phyloP scores from a whole-genome alignment of 2,329 filamentous ascomycete genomes.

The Fusarium liriodendri region DNA sequence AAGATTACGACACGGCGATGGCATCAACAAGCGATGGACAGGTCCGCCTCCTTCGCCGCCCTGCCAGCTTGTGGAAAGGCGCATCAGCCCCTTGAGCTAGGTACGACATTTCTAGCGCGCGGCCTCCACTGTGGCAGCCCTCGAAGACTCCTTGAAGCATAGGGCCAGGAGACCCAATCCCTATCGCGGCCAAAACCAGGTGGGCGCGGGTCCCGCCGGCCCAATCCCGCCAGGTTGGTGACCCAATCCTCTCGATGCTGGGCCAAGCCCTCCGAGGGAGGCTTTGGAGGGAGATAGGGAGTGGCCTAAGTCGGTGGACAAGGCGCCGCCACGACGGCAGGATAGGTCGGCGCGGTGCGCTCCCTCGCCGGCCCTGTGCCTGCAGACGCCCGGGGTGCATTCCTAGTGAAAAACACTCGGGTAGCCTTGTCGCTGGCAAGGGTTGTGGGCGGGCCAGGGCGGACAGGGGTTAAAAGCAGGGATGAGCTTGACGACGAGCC shows the following conservation, averaged over 20 bases:
- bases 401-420: slow-evolving; percentile 41
- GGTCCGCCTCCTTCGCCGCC: slow-evolving; percentile 35
- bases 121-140: slow-evolving; percentile 30
- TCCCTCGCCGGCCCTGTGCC: slow-evolving; percentile 19
- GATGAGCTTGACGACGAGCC: slow-evolving; percentile 32
- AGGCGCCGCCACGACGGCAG: slow-evolving; percentile 45
- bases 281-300: slow-evolving; percentile 36
- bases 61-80: slow-evolving; percentile 29
- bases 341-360: slow-evolving; percentile 40
- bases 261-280: slow-evolving; percentile 34
- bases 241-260: slow-evolving; percentile 25
- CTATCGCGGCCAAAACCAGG: slow-evolving; percentile 27
- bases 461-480: slow-evolving; percentile 38
- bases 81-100: slow-evolving; percentile 42
- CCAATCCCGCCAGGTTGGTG: slow-evolving; percentile 36
- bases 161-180: slow-evolving; percentile 29
- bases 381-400: slow-evolving; percentile 31
- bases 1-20: slow-evolving; percentile 16
- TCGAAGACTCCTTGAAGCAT: slow-evolving; percentile 31
- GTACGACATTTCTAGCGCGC: slow-evolving; percentile 29
- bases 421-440: slow-evolving; percentile 42
- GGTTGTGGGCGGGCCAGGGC: slow-evolving; percentile 18
- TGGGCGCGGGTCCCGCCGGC: slow-evolving; percentile 21
- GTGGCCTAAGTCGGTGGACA: slow-evolving; percentile 37
- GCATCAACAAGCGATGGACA: slow-evolving; percentile 22